Evolutionary conservation across 73 alveolate species (phyloP).

Genomic region (Uronychia binucleata): DNA sequence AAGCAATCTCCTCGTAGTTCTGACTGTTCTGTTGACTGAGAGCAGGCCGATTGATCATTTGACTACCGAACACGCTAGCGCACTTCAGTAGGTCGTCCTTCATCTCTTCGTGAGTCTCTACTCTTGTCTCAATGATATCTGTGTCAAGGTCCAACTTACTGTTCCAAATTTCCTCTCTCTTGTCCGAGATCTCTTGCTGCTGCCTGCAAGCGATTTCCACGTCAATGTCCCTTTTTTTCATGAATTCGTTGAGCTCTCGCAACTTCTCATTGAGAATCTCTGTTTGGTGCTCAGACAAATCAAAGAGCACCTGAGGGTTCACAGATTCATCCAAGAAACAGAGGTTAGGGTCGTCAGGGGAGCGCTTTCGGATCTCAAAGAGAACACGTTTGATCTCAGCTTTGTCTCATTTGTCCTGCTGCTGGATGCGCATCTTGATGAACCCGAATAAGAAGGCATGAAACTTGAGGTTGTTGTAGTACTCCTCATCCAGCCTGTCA

Average conservation of each 20-base stretch:
- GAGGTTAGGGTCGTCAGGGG: background rate
- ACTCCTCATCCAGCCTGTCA: constrained; percentile 25
- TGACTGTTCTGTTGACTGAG: background rate
- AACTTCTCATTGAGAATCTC: background rate
- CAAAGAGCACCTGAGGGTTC: background rate
- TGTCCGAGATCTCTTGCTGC: background rate
- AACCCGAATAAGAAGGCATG: constrained; percentile 8
- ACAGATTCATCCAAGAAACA: background rate
- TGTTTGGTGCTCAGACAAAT: background rate
- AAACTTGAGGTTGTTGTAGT: constrained; percentile 5
- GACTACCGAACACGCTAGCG: background rate
- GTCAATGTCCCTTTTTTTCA: background rate
- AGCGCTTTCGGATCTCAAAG: background rate
- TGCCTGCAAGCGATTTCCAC: background rate
- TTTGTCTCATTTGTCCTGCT: background rate
- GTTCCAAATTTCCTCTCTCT: constrained; percentile 4
- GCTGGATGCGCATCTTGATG: background rate
- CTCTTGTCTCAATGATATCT: constrained; percentile 3
- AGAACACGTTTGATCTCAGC: background rate
- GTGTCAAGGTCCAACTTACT: background rate
- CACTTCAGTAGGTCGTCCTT: background rate
- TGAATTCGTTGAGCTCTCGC: background rate
- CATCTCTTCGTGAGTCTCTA: constrained; percentile 1
- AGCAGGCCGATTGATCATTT: background rate
- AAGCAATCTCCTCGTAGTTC: background rate